These are phyloP conservation scores for Diphasiastrum complanatum DNA, from an alignment of 83 land plant genomes.

Conservation along the genomic window DNA sequence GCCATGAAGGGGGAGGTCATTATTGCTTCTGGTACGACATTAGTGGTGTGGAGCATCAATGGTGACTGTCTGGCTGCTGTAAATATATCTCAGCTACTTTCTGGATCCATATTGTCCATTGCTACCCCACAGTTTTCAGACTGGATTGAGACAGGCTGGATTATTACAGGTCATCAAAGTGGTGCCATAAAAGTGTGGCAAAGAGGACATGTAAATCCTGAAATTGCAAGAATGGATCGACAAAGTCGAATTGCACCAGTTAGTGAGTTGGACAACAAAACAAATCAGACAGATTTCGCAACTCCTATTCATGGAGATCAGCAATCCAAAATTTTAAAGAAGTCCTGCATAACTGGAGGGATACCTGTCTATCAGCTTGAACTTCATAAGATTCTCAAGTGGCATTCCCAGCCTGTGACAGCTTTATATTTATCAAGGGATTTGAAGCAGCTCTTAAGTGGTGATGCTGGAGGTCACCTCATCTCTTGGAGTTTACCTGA, in stretches of 20 bases:
- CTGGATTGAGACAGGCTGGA: conserved; percentile 93
- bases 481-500: conserved; percentile 79
- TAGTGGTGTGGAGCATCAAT: conserved; percentile 96
- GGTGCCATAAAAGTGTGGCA: conserved; percentile 90
- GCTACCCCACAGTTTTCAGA: conserved; percentile 72
- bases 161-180: conserved; percentile 88
- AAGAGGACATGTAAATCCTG: conserved; percentile 53
- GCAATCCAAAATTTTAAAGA: conserved; percentile 19
- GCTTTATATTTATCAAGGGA: conserved; percentile 68
- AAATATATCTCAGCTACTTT: conserved; percentile 84
- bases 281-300: background rate
- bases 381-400: conserved; percentile 63
- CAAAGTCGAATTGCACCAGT: background rate
- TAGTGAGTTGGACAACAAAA: background rate
- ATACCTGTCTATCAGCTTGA: conserved; percentile 78
- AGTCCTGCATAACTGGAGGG: conserved; percentile 20
- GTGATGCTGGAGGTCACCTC: conserved; percentile 81
- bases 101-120: conserved; percentile 71
- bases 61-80: conserved; percentile 92
- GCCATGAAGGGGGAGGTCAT: conserved; percentile 91
- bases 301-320: conserved; percentile 13
- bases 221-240: background rate
- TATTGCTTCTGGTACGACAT: conserved; percentile 85
- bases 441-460: conserved; percentile 85
- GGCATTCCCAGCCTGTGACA: conserved; percentile 80